Percentiles rank a stretch among this genome's conserved stretches.
Conservation (phyloP, 169 alveolate species). For the Cryptosporidium tyzzeri region DNA sequence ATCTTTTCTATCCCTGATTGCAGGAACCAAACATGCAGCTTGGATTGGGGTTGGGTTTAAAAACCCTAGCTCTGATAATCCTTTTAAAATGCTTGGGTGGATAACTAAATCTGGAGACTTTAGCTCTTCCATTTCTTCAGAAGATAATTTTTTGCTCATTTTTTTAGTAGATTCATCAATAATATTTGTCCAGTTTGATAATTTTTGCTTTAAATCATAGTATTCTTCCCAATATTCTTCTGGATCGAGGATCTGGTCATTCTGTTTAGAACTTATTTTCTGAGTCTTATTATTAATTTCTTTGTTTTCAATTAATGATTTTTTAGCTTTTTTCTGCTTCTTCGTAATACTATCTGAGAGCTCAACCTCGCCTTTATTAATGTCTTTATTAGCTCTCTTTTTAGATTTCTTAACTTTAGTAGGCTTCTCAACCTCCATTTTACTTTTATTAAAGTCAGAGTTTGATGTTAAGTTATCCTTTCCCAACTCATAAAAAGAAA, state of each 20-base stretch:
- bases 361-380: not conserved
- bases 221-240: slow-evolving; percentile 73
- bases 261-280: not conserved
- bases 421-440: not conserved
- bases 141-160: not conserved
- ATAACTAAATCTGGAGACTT: slow-evolving; percentile 62
- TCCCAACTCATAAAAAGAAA: slow-evolving; percentile 39
- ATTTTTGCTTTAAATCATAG: slow-evolving; percentile 22
- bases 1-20: slow-evolving; percentile 77
- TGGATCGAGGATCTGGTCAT: slow-evolving; percentile 33
- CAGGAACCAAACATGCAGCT: slow-evolving; percentile 65
- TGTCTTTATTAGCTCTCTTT: not conserved
- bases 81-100: slow-evolving; percentile 78
- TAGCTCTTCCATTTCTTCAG: slow-evolving; percentile 17
- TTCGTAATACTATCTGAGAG: not conserved
- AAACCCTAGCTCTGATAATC: slow-evolving; percentile 55
- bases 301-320: not conserved
- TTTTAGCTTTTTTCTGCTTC: not conserved
- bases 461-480: not conserved
- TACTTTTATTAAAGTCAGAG: not conserved
- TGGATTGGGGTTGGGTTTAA: slow-evolving; percentile 77
- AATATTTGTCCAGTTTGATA: slow-evolving; percentile 51
- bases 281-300: not conserved
- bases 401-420: not conserved
- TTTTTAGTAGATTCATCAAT: slow-evolving; percentile 4